Conservation (phyloP, 345 rosid genomes). For the Sisymbrium irio region DNA sequence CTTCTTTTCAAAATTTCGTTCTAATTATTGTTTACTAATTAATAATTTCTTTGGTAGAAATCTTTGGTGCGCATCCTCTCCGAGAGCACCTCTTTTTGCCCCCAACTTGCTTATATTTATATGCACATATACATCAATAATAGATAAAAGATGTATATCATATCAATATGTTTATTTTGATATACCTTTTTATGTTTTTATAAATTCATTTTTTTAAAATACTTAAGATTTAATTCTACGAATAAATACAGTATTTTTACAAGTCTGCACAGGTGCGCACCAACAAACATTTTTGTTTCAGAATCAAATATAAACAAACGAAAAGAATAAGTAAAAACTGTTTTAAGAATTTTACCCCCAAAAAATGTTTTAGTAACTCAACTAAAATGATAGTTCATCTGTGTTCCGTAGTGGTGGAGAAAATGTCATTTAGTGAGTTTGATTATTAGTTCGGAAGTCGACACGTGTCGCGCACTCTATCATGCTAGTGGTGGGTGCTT, state of each 20-base stretch:
- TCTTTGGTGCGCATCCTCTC: slow-evolving; percentile 34
- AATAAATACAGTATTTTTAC: background rate
- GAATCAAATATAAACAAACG: background rate
- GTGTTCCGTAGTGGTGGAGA: background rate
- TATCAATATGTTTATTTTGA: background rate
- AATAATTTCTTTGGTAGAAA: background rate
- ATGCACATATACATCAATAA: too few species aligned
- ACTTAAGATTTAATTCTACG: background rate
- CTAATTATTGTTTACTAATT: too few species aligned
- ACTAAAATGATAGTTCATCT: background rate
- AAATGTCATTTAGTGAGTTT: slow-evolving; percentile 35
- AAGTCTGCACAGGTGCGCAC: background rate
- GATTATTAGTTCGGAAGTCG: slow-evolving; percentile 25
- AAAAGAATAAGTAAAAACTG: background rate
- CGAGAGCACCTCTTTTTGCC: slow-evolving; percentile 25
- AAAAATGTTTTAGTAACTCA: background rate
- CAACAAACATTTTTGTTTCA: background rate
- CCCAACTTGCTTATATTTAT: slow-evolving; percentile 29
- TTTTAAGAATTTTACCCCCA: too few species aligned
- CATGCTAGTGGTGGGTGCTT: slow-evolving; percentile 27
- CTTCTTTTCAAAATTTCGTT: too few species aligned
- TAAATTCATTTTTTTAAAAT: too few species aligned
- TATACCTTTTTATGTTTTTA: background rate
- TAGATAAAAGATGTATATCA: background rate
- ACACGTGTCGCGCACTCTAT: slow-evolving; percentile 39